Conservation (phyloP, 202 grass and related monocot species). For the Musa balbisiana region DNA sequence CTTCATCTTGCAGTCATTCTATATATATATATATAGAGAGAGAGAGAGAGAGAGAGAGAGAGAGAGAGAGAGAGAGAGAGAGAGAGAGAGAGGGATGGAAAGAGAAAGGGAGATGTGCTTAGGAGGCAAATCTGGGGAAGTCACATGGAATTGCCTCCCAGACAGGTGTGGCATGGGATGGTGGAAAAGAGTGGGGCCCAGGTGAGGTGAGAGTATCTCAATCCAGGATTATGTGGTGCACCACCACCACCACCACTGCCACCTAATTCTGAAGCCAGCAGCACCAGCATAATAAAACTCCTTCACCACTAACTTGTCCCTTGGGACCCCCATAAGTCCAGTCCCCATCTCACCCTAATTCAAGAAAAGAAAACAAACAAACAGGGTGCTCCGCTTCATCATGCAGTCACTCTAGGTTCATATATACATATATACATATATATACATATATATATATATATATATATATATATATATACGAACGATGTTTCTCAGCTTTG, state of each 20-base stretch:
- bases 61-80: background rate
- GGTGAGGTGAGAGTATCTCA: background rate
- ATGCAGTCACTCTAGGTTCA: no score
- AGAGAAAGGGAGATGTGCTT: background rate
- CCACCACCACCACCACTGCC: background rate
- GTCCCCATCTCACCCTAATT: no score
- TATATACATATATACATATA: background rate
- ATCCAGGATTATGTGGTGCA: background rate
- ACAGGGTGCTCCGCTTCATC: no score
- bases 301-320: background rate
- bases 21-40: no score
- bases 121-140: slow-evolving; percentile 1
- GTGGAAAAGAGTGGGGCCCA: background rate
- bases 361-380: no score
- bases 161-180: background rate
- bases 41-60: no score
- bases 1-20: no score
- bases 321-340: no score
- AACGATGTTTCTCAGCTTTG: no score
- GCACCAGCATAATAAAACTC: background rate
- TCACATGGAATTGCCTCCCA: slow-evolving; percentile 6
- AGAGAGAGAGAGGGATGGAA: background rate
- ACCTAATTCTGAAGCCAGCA: background rate
- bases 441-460: no score
- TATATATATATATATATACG: no score